phyloP scores from a whole-genome alignment of 768 basidiomycete genomes.

The Dacryopinax spathularia region DNA sequence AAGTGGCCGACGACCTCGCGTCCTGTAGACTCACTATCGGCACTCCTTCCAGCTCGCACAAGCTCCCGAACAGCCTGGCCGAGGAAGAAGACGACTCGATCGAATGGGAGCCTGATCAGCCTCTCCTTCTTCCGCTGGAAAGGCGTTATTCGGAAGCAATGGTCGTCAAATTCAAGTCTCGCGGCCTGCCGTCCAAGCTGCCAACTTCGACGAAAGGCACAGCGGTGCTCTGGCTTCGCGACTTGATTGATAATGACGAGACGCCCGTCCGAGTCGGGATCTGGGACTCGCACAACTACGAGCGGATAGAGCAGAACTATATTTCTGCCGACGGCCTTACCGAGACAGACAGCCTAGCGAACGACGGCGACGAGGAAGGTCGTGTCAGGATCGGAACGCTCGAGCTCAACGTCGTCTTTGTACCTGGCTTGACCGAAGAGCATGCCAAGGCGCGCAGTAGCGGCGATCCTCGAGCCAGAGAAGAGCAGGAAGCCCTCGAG shows the following conservation, averaged over 20 bases:
- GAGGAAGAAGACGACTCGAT: not conserved
- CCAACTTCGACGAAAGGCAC: not conserved
- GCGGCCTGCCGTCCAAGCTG: too few relatives aligned
- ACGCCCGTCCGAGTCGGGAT: conserved; percentile 8
- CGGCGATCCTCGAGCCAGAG: conserved; percentile 16
- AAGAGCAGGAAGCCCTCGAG: conserved; percentile 18
- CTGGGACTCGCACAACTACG: conserved; percentile 19
- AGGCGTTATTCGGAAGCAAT: not conserved
- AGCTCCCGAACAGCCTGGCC: not conserved
- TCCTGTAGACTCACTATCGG: conserved; percentile 25
- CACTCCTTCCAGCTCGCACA: not conserved
- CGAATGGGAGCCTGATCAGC: not conserved
- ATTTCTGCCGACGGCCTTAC: conserved; percentile 17
- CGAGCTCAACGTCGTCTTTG: conserved; percentile 18
- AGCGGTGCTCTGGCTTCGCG: conserved; percentile 4
- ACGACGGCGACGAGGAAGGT: conserved; percentile 20
- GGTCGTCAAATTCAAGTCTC: not conserved
- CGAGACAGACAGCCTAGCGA: conserved; percentile 14
- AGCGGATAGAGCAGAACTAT: conserved; percentile 24
- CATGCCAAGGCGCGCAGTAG: conserved; percentile 18
- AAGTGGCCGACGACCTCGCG: conserved; percentile 25
- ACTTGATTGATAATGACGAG: conserved; percentile 6
- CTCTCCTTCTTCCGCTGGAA: not conserved
- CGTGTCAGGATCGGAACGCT: conserved; percentile 20
- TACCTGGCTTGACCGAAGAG: conserved; percentile 19